Evolutionary conservation across 768 basidiomycete genomes (phyloP).

Genomic region (Pholiota microspora): DNA sequence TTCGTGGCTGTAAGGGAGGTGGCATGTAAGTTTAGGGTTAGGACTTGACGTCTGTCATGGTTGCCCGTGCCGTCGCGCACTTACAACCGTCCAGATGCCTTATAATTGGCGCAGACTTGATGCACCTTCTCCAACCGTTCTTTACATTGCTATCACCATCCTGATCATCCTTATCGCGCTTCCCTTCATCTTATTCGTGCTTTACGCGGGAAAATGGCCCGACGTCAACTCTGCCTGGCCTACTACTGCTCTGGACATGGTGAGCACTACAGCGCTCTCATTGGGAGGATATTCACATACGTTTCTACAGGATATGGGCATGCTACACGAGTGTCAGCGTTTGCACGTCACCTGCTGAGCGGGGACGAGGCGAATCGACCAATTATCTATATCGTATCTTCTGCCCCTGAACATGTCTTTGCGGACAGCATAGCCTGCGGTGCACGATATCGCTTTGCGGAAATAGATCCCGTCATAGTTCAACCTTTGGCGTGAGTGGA

Average conservation of each 20-base stretch:
- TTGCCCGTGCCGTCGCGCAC: neutral
- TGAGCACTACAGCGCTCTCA: conserved; percentile 19
- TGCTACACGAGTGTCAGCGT: conserved; percentile 78
- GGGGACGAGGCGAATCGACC: conserved; percentile 37
- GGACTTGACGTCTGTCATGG: neutral
- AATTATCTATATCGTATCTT: conserved; percentile 64
- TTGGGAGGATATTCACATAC: neutral
- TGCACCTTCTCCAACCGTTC: neutral
- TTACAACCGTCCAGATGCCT: neutral
- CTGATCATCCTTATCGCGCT: neutral
- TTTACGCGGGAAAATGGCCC: neutral
- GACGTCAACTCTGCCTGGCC: conserved; percentile 38
- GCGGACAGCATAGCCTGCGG: conserved; percentile 59
- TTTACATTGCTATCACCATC: neutral
- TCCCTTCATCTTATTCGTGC: neutral
- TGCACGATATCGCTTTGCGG: conserved; percentile 64
- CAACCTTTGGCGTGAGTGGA: conserved; percentile 73
- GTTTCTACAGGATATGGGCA: conserved; percentile 69
- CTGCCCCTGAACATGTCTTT: conserved; percentile 73
- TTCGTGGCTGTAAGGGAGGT: neutral
- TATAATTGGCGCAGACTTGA: neutral
- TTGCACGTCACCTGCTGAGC: conserved; percentile 56
- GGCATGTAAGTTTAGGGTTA: neutral
- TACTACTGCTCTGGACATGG: conserved; percentile 81
- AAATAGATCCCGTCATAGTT: conserved; percentile 78